Evolutionary conservation across 1,139 yeast species (phyloP).

Genomic region (Yarrowia galli): DNA sequence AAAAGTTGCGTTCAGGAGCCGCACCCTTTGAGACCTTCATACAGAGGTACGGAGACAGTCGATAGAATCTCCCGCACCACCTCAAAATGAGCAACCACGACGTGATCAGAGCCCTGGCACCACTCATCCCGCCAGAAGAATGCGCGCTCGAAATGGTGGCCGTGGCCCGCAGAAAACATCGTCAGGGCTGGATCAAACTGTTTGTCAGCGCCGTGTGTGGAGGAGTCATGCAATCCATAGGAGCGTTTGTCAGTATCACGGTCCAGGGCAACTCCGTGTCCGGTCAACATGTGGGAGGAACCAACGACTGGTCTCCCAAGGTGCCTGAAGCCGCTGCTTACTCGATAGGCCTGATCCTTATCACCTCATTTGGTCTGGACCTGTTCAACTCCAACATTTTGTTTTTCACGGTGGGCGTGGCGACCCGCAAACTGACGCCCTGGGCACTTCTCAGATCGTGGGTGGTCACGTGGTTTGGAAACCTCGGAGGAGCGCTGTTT

Average conservation of each 20-base stretch:
- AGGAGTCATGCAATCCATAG: constrained; percentile 32
- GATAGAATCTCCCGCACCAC: background rate
- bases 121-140: constrained; percentile 27
- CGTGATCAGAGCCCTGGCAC: constrained; percentile 28
- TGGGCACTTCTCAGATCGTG: constrained; percentile 14
- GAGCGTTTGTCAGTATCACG: constrained; percentile 26
- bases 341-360: constrained; percentile 21
- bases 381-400: constrained; percentile 37
- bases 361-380: constrained; percentile 27
- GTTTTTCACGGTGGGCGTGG: constrained; percentile 25
- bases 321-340: constrained; percentile 3
- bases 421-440: constrained; percentile 2
- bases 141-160: constrained; percentile 32
- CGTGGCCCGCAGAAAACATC: constrained; percentile 19
- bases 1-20: background rate
- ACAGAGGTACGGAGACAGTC: background rate
- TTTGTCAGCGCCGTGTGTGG: constrained; percentile 30
- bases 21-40: constrained; percentile 10
- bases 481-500: constrained; percentile 29
- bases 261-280: constrained; percentile 25
- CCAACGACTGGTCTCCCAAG: constrained; percentile 17
- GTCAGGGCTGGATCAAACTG: constrained; percentile 28
- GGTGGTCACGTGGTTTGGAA: constrained; percentile 21
- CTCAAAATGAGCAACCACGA: constrained; percentile 2
- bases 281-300: background rate